A percentile compares a stretch with the other conserved stretches of the same genome.
Evolutionary conservation across 139 green algal genomes (phyloP).

Genomic region (Dunaliella primolecta): DNA sequence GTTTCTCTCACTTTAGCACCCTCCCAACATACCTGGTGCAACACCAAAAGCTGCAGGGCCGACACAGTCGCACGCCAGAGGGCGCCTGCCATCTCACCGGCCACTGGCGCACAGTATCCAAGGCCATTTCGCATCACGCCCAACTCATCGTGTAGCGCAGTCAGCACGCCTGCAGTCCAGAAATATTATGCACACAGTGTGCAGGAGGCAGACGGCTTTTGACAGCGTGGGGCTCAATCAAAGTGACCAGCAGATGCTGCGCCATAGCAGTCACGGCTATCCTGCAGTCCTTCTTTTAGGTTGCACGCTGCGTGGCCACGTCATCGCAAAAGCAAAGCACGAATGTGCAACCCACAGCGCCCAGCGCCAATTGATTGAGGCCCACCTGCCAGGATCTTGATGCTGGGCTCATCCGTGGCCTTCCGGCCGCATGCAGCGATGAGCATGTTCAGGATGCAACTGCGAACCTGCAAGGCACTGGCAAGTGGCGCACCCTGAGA

Average conservation of each 20-base stretch:
- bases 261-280: no score
- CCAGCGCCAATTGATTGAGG: no score
- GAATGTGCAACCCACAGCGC: no score
- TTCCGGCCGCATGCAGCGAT: background rate
- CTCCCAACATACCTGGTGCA: slow-evolving; percentile 9
- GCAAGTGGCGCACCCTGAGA: no score
- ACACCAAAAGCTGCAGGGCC: slow-evolving; percentile 29
- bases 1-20: no score
- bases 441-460: slow-evolving; percentile 1
- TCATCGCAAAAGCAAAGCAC: no score
- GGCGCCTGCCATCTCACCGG: background rate
- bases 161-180: slow-evolving; percentile 18
- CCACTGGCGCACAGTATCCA: background rate
- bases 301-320: no score
- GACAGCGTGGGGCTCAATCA: no score
- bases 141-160: slow-evolving; percentile 37
- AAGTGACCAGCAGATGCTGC: no score
- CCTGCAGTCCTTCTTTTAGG: no score
- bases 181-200: no score
- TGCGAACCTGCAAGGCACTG: background rate
- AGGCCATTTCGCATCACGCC: slow-evolving; percentile 3
- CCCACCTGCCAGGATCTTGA: slow-evolving; percentile 1
- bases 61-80: slow-evolving; percentile 26
- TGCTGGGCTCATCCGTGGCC: background rate
- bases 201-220: no score